Evolutionary conservation across 352 stramenopile species (phyloP), one percentile per base, ranked within the genome.

Genomic region (Blastocystis sp.): DNA sequence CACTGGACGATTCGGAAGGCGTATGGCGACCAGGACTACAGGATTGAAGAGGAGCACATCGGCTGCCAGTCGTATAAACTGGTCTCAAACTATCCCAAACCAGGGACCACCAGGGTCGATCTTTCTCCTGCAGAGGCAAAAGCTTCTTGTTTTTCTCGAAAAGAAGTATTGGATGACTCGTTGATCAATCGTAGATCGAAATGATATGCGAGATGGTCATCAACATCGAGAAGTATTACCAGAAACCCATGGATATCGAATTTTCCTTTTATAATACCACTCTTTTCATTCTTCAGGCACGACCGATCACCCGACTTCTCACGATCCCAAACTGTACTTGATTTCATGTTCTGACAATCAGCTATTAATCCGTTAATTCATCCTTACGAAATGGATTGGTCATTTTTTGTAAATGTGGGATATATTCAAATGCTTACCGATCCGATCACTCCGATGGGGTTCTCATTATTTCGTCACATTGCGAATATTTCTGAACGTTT

Each of bases 161-260:
- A 43, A n/a, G 23, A 84, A 45, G 73, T 84, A n/a, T 2, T 15
- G 6, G 1, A 15, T 39, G 8, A 7, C 34, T 47, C 3, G 4
- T 23, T 39, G 9, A 26, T 84, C 11, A 66, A 34, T 6, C 9
- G 7, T 56, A 88, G 77, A 88, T 88, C 9, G 37, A 79, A 7
- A 13, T 29, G 18, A 76, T 88, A n/a, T 55, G 61, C 4, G 11
- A 56, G 13, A 29, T 15, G 20, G 37, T n/a, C 4, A 47, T 79
- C 3, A 50, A 79, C 11, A 79, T 88, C 29, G 77, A 88, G 50
- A 88, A 88, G 66, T 88, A 88, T 43, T 88, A 88, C 26, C 62
- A 79, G 23, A 76, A 55, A 64, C 77, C 77, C 13, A 88, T 88
- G 77, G 77, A 88, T 34, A 76, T 88, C 8, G 77, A 88, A 23